Percentiles rank a stretch among this genome's conserved stretches.
Conservation (phyloP, 176 grass and related monocot species). For the Triticum timopheevii region DNA sequence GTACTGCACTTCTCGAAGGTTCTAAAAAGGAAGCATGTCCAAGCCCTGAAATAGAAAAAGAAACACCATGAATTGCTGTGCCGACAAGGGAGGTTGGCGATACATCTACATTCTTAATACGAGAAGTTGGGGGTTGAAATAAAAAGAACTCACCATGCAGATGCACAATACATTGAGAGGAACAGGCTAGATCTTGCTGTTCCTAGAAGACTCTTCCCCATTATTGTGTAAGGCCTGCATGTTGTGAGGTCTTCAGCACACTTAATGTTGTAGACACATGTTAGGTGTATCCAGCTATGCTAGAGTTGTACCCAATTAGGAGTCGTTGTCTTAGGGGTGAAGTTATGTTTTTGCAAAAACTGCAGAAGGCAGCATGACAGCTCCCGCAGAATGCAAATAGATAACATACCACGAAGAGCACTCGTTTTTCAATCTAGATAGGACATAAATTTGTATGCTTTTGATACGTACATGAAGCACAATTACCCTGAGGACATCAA, state of each 20-base stretch:
- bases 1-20: conserved; percentile 62
- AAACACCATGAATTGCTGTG: conserved; percentile 25
- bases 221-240: conserved; percentile 77
- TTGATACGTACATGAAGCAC: neutral
- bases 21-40: conserved; percentile 90
- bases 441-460: neutral
- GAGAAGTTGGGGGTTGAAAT: neutral
- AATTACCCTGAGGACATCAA: neutral
- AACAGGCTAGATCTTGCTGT: conserved; percentile 87
- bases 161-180: conserved; percentile 84
- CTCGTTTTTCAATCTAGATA: conserved; percentile 6
- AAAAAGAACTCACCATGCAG: conserved; percentile 69
- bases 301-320: too few species aligned
- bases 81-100: neutral
- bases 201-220: conserved; percentile 92
- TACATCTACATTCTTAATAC: neutral
- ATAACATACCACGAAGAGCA: neutral
- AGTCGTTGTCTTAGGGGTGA: too few species aligned
- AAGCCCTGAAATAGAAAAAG: conserved; percentile 61
- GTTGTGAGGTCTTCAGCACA: neutral
- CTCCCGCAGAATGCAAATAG: neutral
- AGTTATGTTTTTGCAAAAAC: neutral
- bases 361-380: conserved; percentile 6
- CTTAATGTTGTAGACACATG: conserved; percentile 1
- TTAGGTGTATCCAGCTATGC: too few species aligned